Conservation (phyloP, 345 rosid genomes). For the Eutrema japonicum region DNA sequence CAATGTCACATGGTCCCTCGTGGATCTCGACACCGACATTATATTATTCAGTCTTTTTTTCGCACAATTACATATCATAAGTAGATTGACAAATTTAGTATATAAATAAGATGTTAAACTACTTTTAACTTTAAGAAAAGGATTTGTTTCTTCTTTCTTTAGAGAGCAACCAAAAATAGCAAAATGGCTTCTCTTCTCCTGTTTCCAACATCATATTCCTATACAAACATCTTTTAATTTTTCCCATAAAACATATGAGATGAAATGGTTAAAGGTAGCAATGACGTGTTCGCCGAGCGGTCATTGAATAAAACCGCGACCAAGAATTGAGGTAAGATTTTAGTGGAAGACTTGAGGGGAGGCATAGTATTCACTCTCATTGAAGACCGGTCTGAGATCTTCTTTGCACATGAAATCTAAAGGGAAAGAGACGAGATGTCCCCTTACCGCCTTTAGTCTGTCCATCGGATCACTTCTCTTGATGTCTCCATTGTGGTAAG, state of each 20-base stretch:
- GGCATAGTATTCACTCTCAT: conserved; percentile 96
- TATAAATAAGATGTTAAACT: conserved; percentile 3
- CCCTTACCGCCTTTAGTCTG: conserved; percentile 64
- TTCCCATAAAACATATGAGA: conserved; percentile 26
- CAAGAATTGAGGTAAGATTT: conserved; percentile 27
- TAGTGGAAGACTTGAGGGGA: conserved; percentile 89
- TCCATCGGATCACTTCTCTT: conserved; percentile 63
- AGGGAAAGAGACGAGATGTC: conserved; percentile 94
- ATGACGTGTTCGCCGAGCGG: conserved; percentile 23
- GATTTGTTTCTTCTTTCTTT: conserved; percentile 15
- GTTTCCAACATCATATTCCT: conserved; percentile 33
- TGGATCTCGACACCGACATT: conserved; percentile 26
- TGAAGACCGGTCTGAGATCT: conserved; percentile 92
- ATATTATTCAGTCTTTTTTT: not conserved
- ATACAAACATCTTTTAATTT: conserved; percentile 36
- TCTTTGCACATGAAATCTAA: conserved; percentile 92
- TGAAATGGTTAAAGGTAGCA: conserved; percentile 21
- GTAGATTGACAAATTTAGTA: not conserved
- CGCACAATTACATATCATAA: conserved; percentile 29
- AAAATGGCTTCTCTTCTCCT: conserved; percentile 28
- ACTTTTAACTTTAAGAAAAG: conserved; percentile 12
- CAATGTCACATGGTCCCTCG: conserved; percentile 30
- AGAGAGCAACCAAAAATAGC: conserved; percentile 35
- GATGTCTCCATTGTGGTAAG: conserved; percentile 66
- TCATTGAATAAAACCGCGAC: not conserved